Evolutionary conservation across 108 stramenopile species (phyloP).

Genomic region (Epithemia pelagica): DNA sequence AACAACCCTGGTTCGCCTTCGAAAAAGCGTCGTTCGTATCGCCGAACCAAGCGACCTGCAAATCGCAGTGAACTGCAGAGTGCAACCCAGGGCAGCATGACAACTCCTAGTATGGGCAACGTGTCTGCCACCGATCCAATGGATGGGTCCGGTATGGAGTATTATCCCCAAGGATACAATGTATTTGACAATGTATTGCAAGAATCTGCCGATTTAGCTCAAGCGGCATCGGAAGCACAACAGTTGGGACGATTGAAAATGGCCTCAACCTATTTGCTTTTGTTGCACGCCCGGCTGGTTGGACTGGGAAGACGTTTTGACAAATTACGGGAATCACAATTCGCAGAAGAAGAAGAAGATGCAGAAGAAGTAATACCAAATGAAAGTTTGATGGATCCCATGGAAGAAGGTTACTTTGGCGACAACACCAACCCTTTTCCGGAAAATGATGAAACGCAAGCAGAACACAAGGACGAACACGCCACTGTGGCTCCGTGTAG

Average conservation of each 20-base stretch:
- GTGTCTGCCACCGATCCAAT: no score
- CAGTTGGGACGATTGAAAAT: conserved; percentile 65
- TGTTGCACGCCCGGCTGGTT: conserved; percentile 72
- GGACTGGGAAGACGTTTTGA: conserved; percentile 80
- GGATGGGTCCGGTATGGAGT: no score
- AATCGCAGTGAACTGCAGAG: no score
- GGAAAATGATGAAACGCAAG: not conserved
- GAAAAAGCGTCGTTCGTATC: conserved; percentile 20
- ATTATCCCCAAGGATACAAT: conserved; percentile 14
- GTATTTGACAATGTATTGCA: conserved; percentile 67
- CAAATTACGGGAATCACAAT: conserved; percentile 21
- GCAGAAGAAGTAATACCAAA: not conserved
- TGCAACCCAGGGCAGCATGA: no score
- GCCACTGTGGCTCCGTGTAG: not conserved
- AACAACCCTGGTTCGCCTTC: no score
- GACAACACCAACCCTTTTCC: not conserved
- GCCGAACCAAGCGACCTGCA: conserved; percentile 38
- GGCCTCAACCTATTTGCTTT: conserved; percentile 55
- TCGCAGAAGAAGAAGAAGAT: not conserved
- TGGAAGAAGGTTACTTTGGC: not conserved
- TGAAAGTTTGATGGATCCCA: not conserved
- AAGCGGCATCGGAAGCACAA: conserved; percentile 68
- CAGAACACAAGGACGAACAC: not conserved
- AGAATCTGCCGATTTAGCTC: conserved; percentile 66
- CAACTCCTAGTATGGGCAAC: no score